phyloP scores from a whole-genome alignment of 2,329 filamentous ascomycete species.

The Alternaria ethzedia region DNA sequence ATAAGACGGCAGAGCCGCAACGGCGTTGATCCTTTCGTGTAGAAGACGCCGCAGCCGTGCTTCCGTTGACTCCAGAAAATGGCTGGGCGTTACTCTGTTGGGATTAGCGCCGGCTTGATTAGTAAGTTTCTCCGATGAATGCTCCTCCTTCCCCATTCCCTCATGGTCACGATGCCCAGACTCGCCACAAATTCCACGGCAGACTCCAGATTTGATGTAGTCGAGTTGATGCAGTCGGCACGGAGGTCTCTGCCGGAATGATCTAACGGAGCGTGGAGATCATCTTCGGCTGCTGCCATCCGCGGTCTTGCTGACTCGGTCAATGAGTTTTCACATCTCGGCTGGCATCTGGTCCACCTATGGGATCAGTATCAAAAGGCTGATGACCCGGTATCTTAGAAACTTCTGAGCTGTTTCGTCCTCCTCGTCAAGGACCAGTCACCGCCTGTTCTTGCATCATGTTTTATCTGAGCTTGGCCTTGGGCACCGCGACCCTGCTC shows the following conservation, averaged over 20 bases:
- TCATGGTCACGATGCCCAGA: not conserved
- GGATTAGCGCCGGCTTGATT: not conserved
- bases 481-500: not conserved
- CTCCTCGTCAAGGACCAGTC: not conserved
- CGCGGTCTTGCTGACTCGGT: not conserved
- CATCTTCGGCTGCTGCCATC: not conserved
- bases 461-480: not conserved
- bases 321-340: not conserved
- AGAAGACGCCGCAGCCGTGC: not conserved
- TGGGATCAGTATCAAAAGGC: not conserved
- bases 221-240: not conserved
- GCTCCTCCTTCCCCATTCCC: not conserved
- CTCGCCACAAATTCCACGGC: not conserved
- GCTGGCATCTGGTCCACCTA: not conserved
- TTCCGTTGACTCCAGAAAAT: not conserved
- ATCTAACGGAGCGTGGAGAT: no score
- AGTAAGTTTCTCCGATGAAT: not conserved
- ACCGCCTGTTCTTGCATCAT: not conserved
- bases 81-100: not conserved
- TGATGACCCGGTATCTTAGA: not conserved
- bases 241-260: not conserved
- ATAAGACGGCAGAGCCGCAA: not conserved
- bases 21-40: not conserved
- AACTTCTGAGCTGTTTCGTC: not conserved
- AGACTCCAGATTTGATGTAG: not conserved